Evolutionary conservation across 2,329 filamentous ascomycete genomes (phyloP).

Genomic region (Pseudocercospora macadamiae): DNA sequence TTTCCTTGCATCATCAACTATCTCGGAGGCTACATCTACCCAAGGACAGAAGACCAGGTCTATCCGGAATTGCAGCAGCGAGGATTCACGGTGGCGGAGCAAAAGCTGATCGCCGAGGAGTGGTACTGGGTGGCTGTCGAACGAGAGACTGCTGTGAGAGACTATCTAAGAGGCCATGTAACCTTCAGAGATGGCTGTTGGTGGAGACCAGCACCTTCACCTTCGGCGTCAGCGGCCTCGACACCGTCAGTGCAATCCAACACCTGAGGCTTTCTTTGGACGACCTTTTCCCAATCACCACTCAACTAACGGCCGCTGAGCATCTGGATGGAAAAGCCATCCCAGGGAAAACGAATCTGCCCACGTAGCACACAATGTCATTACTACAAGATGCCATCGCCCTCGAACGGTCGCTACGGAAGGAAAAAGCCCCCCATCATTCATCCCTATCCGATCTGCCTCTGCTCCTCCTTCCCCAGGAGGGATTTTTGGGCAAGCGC

Average conservation of each 20-base stretch:
- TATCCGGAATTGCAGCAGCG: constrained; percentile 25
- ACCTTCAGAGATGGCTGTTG: constrained; percentile 27
- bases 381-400: background rate
- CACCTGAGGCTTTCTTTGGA: constrained; percentile 4
- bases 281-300: background rate
- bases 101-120: constrained; percentile 28
- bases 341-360: no score
- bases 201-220: constrained; percentile 23
- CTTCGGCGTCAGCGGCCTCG: background rate
- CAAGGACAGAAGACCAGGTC: constrained; percentile 21
- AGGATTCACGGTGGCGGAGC: constrained; percentile 26
- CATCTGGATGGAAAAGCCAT: background rate
- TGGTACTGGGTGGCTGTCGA: constrained; percentile 32
- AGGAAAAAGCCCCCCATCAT: background rate
- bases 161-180: constrained; percentile 26
- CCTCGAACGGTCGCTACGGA: no score
- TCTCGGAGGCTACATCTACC: constrained; percentile 28
- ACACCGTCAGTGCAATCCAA: constrained; percentile 11
- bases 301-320: background rate
- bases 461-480: background rate
- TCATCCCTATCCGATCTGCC: background rate
- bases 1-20: constrained; percentile 30
- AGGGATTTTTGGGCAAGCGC: background rate
- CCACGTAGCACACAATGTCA: background rate
- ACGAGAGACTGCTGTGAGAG: constrained; percentile 28